These are phyloP conservation scores for Beauveria pseudobassiana DNA, from an alignment of 2,329 filamentous ascomycete species.

Conservation along the genomic window DNA sequence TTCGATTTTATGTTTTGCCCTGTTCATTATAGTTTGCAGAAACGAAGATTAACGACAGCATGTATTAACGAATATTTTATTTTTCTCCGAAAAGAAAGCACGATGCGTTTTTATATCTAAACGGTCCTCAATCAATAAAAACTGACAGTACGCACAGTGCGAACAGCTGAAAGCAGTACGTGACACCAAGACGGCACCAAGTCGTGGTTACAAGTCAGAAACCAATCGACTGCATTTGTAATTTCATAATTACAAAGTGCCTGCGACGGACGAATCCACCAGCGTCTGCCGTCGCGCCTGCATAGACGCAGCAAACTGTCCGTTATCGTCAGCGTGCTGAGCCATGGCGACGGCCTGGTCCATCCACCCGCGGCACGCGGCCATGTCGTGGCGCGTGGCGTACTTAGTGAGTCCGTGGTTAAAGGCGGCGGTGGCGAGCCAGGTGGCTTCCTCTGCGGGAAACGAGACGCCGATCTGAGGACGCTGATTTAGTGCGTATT, in stretches of 20 bases:
- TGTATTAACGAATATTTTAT: slow-evolving; percentile 3
- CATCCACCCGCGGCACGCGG: slow-evolving; percentile 52
- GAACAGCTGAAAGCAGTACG: background rate
- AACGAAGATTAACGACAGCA: slow-evolving; percentile 7
- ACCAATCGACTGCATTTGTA: too few species aligned
- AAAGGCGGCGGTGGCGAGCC: slow-evolving; percentile 62
- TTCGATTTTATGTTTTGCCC: background rate
- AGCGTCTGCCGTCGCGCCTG: slow-evolving; percentile 37
- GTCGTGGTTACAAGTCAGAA: too few species aligned
- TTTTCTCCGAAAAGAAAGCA: background rate
- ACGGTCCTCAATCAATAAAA: too few species aligned
- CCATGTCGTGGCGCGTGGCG: slow-evolving; percentile 41
- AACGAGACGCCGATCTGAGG: slow-evolving; percentile 40
- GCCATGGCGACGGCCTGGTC: slow-evolving; percentile 55
- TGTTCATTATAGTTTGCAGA: background rate
- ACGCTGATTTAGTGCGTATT: too few species aligned
- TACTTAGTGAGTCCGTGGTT: slow-evolving; percentile 66
- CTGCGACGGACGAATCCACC: slow-evolving; percentile 13
- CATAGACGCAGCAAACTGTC: slow-evolving; percentile 36
- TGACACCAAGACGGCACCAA: background rate
- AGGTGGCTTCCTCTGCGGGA: slow-evolving; percentile 63
- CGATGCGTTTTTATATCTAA: too few species aligned
- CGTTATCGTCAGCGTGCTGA: slow-evolving; percentile 48
- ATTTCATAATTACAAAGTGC: background rate
- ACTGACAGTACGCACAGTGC: background rate